Evolutionary conservation across 306 rosid species (phyloP).

Genomic region (Prinsepia uniflora): DNA sequence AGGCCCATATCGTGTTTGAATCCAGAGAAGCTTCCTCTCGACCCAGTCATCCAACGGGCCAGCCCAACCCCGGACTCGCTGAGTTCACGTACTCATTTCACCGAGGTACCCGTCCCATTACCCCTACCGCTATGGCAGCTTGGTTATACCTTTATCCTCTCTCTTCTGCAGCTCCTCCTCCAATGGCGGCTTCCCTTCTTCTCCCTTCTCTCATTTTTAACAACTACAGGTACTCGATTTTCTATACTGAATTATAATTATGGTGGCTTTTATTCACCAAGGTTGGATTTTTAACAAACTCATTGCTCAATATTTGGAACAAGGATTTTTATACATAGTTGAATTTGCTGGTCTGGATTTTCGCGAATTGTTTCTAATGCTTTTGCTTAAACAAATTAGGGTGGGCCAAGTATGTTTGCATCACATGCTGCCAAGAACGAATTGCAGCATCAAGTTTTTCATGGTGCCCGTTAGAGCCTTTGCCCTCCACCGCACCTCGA

Average conservation of each 20-base stretch:
- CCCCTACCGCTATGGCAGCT: neutral
- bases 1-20: no score
- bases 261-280: neutral
- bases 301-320: neutral
- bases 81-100: constrained; percentile 9
- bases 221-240: constrained; percentile 31
- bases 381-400: constrained; percentile 34
- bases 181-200: constrained; percentile 41
- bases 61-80: neutral
- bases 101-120: neutral
- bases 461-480: constrained; percentile 31
- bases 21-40: no score
- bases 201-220: constrained; percentile 27
- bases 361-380: neutral
- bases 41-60: neutral
- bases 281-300: neutral
- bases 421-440: constrained; percentile 29
- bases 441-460: constrained; percentile 37
- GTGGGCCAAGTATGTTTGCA: constrained; percentile 31
- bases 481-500: constrained; percentile 25
- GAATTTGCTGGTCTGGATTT: neutral
- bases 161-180: constrained; percentile 9
- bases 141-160: neutral
- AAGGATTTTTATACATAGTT: neutral
- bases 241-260: neutral